Base-by-base conservation (phyloP, 495 filamentous ascomycete species). In the Extremus antarcticus region DNA sequence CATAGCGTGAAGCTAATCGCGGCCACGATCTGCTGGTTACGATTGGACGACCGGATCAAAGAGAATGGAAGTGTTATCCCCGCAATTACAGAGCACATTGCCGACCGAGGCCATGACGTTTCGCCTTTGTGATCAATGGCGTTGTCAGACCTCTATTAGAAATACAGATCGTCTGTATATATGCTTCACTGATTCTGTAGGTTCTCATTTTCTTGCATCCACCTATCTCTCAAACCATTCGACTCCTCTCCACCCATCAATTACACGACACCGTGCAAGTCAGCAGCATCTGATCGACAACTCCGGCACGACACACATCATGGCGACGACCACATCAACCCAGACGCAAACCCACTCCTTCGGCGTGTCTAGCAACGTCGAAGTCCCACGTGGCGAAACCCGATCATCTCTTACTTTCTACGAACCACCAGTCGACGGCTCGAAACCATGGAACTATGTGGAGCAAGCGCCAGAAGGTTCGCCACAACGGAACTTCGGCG, bases 401-500 rank as follows among this genome's bases (percentile, higher is more conserved):
- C 74, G 70, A 19, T 74, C 83, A 23, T 66, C 64, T 35, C 73
- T 94, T 2, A 79, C 80, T 71, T 94, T 88, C 79, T 88, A 82
- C 68, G 24, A 47, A 1, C 74, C 79, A 0, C 85, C 88, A 0
- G 38, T 75, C 15, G 82, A 88, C 65, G 80, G 80, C 68, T 73
- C 76, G 19, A 63, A 56, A 1, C 86, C 87, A 16, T 84, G 74
- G 73, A 81, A 88, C 71, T 84, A 82, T 68, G 84, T 90, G 66
- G 81, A 85, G 56, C 13, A 43, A 11, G 78, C 78, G 10, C 82
- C 86, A 0, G 68, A 70, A 4, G 85, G 80, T 54, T 59, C 76
- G 40, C 78, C 81, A 0, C 73, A 77, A 50, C 73, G 74, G 53
- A 94, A 94, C 74, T 83, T 74, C 63, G 63, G 63, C 48, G 67